These are phyloP conservation scores for Harringtonia aguacate DNA, from an alignment of 2,329 filamentous ascomycete genomes.

Conservation along the genomic window DNA sequence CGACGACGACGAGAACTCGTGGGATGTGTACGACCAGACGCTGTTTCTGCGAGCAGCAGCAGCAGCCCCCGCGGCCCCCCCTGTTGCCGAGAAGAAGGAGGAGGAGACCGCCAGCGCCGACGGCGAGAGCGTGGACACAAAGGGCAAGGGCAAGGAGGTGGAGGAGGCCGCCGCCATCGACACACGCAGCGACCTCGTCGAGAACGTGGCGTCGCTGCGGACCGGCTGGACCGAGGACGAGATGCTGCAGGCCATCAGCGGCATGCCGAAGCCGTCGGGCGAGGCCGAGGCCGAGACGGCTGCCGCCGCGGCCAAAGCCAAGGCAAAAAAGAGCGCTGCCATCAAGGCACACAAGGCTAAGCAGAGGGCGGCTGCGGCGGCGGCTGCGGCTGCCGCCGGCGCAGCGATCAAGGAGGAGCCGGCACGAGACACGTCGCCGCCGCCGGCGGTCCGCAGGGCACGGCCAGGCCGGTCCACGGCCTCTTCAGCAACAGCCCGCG, in stretches of 20 bases:
- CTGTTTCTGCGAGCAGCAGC: constrained; percentile 41
- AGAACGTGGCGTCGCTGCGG: constrained; percentile 26
- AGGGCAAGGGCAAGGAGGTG: constrained; percentile 16
- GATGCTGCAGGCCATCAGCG: constrained; percentile 34
- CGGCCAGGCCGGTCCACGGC: neutral
- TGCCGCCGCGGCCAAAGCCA: neutral
- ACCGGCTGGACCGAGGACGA: constrained; percentile 32
- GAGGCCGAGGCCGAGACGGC: neutral
- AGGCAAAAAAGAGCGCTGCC: neutral
- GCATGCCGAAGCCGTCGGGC: constrained; percentile 17
- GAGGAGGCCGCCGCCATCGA: constrained; percentile 7
- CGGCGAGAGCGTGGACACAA: constrained; percentile 13
- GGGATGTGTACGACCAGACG: constrained; percentile 63
- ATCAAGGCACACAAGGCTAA: neutral
- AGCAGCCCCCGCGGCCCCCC: neutral
- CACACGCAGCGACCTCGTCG: constrained; percentile 18
- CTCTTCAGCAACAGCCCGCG: neutral
- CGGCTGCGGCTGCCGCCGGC: no score
- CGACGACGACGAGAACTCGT: constrained; percentile 66
- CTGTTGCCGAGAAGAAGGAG: constrained; percentile 6
- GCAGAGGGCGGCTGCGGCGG: no score
- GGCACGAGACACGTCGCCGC: no score
- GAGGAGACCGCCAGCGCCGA: constrained; percentile 12
- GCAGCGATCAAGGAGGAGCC: neutral
- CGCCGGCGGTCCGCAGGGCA: neutral